phyloP scores from a whole-genome alignment of 805 yeast genomes.

The Saccharomycopsis synnaedendra region DNA sequence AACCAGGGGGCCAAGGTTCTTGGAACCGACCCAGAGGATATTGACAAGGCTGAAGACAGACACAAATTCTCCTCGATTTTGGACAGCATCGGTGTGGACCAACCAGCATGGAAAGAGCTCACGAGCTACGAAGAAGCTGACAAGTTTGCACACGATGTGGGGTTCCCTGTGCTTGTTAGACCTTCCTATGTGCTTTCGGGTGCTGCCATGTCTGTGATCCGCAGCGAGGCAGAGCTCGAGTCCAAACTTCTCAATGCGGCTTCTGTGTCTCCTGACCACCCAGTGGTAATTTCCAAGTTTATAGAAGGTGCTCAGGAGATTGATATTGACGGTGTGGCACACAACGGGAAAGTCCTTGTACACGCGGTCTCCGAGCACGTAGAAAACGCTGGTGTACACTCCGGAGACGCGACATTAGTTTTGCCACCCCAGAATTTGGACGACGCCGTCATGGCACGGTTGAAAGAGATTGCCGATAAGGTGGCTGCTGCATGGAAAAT shows the following conservation, averaged over 20 bases:
- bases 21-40: slow-evolving; percentile 91
- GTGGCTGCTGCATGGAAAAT: slow-evolving; percentile 92
- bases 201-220: slow-evolving; percentile 96
- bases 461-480: slow-evolving; percentile 83
- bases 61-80: slow-evolving; percentile 92
- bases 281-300: slow-evolving; percentile 93
- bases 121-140: slow-evolving; percentile 80
- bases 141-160: slow-evolving; percentile 72
- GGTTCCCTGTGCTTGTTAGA: slow-evolving; percentile 93
- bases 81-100: slow-evolving; percentile 88
- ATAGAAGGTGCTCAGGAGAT: slow-evolving; percentile 95
- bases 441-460: slow-evolving; percentile 52
- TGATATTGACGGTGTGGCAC: slow-evolving; percentile 94
- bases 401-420: slow-evolving; percentile 95
- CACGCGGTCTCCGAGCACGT: slow-evolving; percentile 97
- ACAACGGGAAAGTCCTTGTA: slow-evolving; percentile 75
- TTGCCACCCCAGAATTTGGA: slow-evolving; percentile 82
- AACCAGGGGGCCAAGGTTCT: slow-evolving; percentile 74
- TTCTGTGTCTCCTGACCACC: slow-evolving; percentile 89
- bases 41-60: slow-evolving; percentile 96
- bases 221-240: slow-evolving; percentile 67
- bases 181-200: slow-evolving; percentile 97
- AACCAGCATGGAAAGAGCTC: slow-evolving; percentile 96
- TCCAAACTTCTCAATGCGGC: slow-evolving; percentile 78
- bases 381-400: slow-evolving; percentile 97